Conservation (phyloP, 176 grass and related monocot genomes). For the Zoysia pacifica region DNA sequence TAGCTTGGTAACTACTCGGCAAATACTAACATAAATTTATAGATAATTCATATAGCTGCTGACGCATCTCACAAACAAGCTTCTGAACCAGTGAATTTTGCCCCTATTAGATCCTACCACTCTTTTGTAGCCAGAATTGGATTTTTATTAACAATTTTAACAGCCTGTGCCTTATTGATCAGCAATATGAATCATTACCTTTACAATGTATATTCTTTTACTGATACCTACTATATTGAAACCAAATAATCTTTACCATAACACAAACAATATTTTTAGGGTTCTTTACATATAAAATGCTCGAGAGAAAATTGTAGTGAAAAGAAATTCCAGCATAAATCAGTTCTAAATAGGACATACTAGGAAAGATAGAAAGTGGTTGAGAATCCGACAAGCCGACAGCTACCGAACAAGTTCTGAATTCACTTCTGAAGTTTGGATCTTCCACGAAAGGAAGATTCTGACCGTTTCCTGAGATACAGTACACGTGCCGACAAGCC, state of each 20-base stretch:
- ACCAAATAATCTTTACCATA: not conserved
- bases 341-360: not conserved
- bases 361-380: constrained; percentile 8
- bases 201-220: not conserved
- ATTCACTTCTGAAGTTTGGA: no score
- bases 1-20: not conserved
- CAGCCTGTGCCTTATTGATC: no score
- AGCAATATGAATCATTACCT: not conserved
- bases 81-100: not conserved
- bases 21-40: not conserved
- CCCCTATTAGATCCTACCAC: no score
- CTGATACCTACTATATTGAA: not conserved
- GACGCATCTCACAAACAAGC: not conserved
- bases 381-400: not conserved
- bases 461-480: no score
- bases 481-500: no score
- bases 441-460: no score
- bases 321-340: not conserved
- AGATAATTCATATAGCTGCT: not conserved
- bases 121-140: no score
- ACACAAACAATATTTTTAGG: no score
- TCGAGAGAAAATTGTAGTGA: not conserved
- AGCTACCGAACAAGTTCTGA: not conserved
- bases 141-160: no score
- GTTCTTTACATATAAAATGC: not conserved